Base-by-base conservation (phyloP, 2,329 filamentous ascomycete genomes). In the Gyromitra esculenta region DNA sequence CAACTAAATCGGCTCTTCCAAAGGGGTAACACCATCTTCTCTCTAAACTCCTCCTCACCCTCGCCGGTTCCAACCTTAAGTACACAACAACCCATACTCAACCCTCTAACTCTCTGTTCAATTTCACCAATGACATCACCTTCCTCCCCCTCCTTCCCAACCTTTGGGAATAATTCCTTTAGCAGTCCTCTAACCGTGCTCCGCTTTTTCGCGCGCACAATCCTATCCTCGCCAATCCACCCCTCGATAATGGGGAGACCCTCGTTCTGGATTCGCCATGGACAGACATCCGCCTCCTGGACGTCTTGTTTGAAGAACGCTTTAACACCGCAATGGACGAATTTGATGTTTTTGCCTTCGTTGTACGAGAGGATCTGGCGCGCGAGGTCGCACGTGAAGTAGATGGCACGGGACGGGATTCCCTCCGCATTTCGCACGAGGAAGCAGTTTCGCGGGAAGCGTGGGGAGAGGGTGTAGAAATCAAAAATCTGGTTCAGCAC, bases 261-360 rank as follows among this genome's bases (percentile, higher is more conserved):
- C 84, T 99, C 96, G 11, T 91, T 92, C 86, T 99, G 96, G 81
- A 99, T 96, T 60, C 96, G 90, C 96, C 96, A 99, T 75, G 91
- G 89, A 85, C 94, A 97, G 43, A 96, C 91, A 70, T 94, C 91
- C 45, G 91, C 90, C 4, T 91, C 92, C 76, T 97, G 94, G 0
- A 93, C 91, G 82, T 97, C 94, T 84, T 98, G 95, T 86, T 97
- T 97, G 87, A 98, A 96, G 83, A 97, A 99, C 93, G 98, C 98
- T 85, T 97, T 97, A 43, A 99, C 94, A 79, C 96, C 96, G 65
- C 92, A 95, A 84, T 99, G 96, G 64, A 99, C 92, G 82, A 99
- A 97, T 83, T 96, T 97, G 84, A 98, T 91, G 59, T 94, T 94
- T 37, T 92, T 91, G 56, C 93, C 92, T 84, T 97, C 94, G 83